phyloP scores from a whole-genome alignment of 257 asterid genomes.

The Solanum rostratum region DNA sequence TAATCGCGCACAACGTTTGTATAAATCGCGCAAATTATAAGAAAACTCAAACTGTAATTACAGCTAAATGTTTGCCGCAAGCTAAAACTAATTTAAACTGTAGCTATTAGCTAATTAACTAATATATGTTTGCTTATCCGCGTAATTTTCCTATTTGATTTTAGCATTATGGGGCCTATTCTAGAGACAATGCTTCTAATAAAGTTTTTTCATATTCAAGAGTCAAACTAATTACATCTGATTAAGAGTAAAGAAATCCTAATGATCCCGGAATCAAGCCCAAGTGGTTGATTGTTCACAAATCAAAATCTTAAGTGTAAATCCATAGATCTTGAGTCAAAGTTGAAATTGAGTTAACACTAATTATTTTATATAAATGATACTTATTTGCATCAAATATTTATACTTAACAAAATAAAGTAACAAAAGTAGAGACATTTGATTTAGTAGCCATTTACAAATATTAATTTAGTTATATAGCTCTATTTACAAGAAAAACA shows the following conservation, averaged over 20 bases:
- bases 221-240: accelerated
- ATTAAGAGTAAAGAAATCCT: neutral
- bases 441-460: neutral
- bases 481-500: neutral
- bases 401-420: neutral
- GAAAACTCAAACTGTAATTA: too few relatives aligned
- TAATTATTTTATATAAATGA: too few relatives aligned
- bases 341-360: too few relatives aligned
- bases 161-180: neutral
- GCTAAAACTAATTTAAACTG: too few relatives aligned
- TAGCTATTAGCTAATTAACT: too few relatives aligned
- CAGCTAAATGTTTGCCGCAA: too few relatives aligned
- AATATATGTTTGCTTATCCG: too few relatives aligned
- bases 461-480: neutral
- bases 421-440: neutral
- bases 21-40: too few relatives aligned
- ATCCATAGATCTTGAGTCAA: neutral
- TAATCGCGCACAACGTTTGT: too few relatives aligned
- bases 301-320: neutral
- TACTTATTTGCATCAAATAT: accelerated
- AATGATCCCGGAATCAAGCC: neutral
- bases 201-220: too few relatives aligned
- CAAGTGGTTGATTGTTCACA: neutral
- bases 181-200: neutral
- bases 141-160: too few relatives aligned